These are phyloP conservation scores for Ceratobasidium sp. DNA, from an alignment of 1,284 basidiomycete genomes.

Conservation along the genomic window DNA sequence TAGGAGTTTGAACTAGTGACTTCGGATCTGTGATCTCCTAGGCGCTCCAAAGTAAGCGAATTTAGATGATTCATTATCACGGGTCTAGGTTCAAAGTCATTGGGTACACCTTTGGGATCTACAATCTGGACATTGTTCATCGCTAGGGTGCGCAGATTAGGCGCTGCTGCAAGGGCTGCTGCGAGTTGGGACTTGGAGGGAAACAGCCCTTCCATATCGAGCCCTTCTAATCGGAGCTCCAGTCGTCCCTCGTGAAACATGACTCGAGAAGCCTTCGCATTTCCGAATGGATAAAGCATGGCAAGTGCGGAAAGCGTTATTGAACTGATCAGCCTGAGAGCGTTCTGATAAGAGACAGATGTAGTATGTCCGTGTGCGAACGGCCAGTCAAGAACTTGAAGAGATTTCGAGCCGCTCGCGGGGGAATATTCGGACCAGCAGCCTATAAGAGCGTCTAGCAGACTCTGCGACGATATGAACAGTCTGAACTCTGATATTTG, in stretches of 20 bases:
- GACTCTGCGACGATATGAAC: background rate
- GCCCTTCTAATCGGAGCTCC: background rate
- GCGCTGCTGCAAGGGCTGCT: background rate
- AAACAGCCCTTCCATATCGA: background rate
- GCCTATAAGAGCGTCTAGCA: background rate
- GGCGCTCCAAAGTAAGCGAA: background rate
- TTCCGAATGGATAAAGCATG: background rate
- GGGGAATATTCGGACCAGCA: background rate
- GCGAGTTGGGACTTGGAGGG: background rate
- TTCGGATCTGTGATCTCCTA: background rate
- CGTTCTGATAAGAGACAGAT: background rate
- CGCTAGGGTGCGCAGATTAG: background rate
- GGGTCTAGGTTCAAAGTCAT: background rate
- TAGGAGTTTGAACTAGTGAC: background rate
- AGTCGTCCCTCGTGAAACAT: background rate
- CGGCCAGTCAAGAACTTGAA: background rate
- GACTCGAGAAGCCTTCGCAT: background rate
- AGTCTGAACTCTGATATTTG: background rate
- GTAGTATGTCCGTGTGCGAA: background rate
- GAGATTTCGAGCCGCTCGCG: background rate
- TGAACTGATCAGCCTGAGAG: background rate
- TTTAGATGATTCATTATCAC: background rate
- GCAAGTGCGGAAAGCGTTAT: background rate
- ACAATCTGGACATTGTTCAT: background rate
- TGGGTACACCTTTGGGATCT: background rate